Base-by-base conservation (phyloP, 257 asterid genomes). In the Anisodus tanguticus region DNA sequence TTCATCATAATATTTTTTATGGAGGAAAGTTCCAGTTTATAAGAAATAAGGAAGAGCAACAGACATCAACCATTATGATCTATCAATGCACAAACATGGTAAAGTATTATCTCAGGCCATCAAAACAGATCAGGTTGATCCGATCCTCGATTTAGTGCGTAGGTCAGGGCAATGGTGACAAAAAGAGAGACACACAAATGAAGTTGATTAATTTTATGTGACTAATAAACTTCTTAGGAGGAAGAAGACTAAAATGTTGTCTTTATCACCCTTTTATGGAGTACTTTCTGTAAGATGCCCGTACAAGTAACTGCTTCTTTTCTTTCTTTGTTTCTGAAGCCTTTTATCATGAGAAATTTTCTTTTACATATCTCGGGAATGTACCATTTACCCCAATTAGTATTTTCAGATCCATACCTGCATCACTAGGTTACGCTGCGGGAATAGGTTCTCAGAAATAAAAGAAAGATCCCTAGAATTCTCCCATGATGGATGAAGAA, bases 371-470 rank as follows among this genome's bases (percentile, higher is more conserved):
- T 22, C 41, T 47, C 60, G 80, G 19, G 8, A 72, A 47, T 51
- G 43, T 51, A 74, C 43, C 43, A 74, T 55, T 74, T 74, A 74
- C 39, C 60, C 60, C 1, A 47, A 74, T 19, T 74, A 47, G 9
- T 3, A 19, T 47, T 74, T 74, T 2, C 43, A n/a, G 80, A 51
- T 1, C 1, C 11, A 45, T 11, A 19, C 22, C 80, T 74, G 43
- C 60, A 74, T 49, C 3, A 6, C 80, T 51, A 74, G 60, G 80
- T 19, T 19, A 72, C 2, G 0, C 60, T 74, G 55, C 17, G 37
- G 57, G 37, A 70, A 70, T 70, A 70, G 57, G 37, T 17, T 70
- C 1, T 70, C 35, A 70, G 57, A n/a, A 79, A 74, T 49, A 74
- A 74, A 6, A 64, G 19, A 80, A 60, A 57, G 57, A 39, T 55